Percentiles rank a stretch among this genome's conserved stretches.
phyloP scores from a whole-genome alignment of 306 rosid species.

The Malus asiatica region DNA sequence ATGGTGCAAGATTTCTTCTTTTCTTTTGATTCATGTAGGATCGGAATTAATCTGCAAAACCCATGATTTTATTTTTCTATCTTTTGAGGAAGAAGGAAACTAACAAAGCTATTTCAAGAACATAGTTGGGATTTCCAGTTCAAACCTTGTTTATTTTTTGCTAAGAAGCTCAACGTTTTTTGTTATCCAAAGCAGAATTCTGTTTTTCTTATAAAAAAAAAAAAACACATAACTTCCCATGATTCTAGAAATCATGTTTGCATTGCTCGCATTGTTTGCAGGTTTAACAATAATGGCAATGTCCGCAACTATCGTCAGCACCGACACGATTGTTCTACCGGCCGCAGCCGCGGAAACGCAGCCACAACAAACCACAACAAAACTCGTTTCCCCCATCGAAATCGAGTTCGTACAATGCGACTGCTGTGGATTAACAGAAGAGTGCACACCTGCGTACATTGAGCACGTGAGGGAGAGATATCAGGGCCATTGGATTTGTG shows the following conservation, averaged over 20 bases:
- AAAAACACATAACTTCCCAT: background rate
- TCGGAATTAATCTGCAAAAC: background rate
- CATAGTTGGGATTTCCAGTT: background rate
- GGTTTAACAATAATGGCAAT: constrained; percentile 51
- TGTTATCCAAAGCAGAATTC: background rate
- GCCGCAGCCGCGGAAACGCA: constrained; percentile 39
- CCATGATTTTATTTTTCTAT: background rate
- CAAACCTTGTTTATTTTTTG: background rate
- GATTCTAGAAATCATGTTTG: background rate
- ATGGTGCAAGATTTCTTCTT: background rate
- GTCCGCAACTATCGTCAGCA: constrained; percentile 59
- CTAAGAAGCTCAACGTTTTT: background rate
- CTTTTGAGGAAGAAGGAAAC: background rate
- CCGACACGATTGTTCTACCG: constrained; percentile 47
- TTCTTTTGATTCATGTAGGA: background rate
- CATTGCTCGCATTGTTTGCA: constrained; percentile 7
- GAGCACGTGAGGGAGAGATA: constrained; percentile 60
- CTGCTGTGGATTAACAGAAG: constrained; percentile 88
- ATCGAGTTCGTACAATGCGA: constrained; percentile 76
- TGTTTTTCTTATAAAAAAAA: background rate
- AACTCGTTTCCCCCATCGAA: constrained; percentile 38
- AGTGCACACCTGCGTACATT: constrained; percentile 81
- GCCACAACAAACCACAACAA: constrained; percentile 23
- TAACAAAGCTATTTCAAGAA: background rate
- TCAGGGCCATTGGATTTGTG: constrained; percentile 83